Percentiles rank a stretch among this genome's conserved stretches.
phyloP scores from a whole-genome alignment of 2,329 filamentous ascomycete species.

The Teratosphaeria viscida region DNA sequence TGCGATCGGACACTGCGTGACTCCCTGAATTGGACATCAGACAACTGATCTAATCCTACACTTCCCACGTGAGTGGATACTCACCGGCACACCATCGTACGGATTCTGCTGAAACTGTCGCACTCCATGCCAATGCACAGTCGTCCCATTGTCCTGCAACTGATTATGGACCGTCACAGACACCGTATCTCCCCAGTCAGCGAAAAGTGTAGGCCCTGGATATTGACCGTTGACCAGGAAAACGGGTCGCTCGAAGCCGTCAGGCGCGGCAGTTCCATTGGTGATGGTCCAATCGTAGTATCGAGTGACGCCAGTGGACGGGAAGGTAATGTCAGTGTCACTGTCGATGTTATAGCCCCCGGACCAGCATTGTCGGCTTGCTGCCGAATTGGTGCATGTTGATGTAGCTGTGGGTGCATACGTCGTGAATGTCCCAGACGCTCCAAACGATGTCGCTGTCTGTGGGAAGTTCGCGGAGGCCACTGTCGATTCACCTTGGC shows the following conservation, averaged over 20 bases:
- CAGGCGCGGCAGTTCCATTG: constrained; percentile 16
- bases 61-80: not conserved
- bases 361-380: not conserved
- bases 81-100: constrained; percentile 1
- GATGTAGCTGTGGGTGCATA: not conserved
- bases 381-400: not conserved
- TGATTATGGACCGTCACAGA: constrained; percentile 18
- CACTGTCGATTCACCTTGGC: not conserved
- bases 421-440: not conserved
- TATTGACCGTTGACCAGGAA: not conserved
- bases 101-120: not conserved
- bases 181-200: constrained; percentile 17
- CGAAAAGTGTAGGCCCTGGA: not conserved
- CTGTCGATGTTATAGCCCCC: not conserved
- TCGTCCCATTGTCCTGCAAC: constrained; percentile 1
- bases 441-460: not conserved
- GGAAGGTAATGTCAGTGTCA: constrained; percentile 5
- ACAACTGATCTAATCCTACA: not conserved
- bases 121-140: constrained; percentile 1
- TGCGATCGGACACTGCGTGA: constrained; percentile 1
- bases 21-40: not conserved
- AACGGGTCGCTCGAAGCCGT: constrained; percentile 15
- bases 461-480: not conserved
- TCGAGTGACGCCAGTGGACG: constrained; percentile 22
- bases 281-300: constrained; percentile 21